Evolutionary conservation across 2,329 filamentous ascomycete genomes (phyloP), one percentile per base, ranked within the genome.

Genomic region (Microcyclospora tardicrescens): DNA sequence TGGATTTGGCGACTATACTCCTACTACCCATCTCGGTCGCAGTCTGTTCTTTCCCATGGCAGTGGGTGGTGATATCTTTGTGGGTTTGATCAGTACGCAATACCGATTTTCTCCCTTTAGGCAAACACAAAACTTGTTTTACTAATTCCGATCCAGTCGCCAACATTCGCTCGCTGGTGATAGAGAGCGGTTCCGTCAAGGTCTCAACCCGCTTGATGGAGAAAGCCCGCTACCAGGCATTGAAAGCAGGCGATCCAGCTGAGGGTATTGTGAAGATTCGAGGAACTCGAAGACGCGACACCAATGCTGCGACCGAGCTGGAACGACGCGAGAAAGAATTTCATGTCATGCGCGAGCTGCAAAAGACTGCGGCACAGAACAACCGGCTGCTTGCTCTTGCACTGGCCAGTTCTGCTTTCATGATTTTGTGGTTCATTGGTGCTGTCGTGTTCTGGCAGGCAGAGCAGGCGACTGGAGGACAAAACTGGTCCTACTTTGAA

Each of bases 31-130:
- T 12, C 61, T 82, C 0, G 77, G 75, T 1, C 71, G 79, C 28
- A 79, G 76, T 1, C 66, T 94, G 2, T 65, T 93, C 28, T 79
- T 93, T 36, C 86, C 86, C 0, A 94, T 82, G 49, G 79, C 85
- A 0, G 73, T 93, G 0, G 68, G 85, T 6, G 86, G 86, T 2
- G 79, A 89, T 39, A 81, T 91, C 42, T 86, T 81, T 46, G 68
- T 93, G 1, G 84, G 82, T 73, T 66, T 93, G 19, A 80, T 93
- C 13, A 46, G 19, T 24, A 41, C 8, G 34, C 33, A 3, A 34
- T 35, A 10, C 33, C 33, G 2, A 36, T 34, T 10, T 29, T 33
- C 9, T 31, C 48, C 16, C 35, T 35, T 11, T 29, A 32, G 40
- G 15, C 37, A 36, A 40, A 38, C 33, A 41, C 24, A 38, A 24